A percentile compares a stretch with the other conserved stretches of the same genome.
Conservation (phyloP, 2,329 filamentous ascomycete species). For the Aspergillus quadricinctus region DNA sequence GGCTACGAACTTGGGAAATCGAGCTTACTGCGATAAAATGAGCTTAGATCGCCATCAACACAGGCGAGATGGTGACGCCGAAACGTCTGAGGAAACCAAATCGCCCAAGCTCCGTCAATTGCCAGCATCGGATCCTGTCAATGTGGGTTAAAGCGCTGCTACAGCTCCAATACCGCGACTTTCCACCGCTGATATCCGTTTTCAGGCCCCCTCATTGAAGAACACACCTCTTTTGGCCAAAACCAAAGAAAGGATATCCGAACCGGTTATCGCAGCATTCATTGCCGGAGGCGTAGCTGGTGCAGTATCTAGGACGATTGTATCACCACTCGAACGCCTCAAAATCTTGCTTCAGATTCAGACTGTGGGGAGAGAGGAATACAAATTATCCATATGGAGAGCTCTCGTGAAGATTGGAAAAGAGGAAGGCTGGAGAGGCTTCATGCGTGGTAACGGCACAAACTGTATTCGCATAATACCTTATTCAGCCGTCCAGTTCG, state of each 20-base stretch:
- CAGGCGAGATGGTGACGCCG: slow-evolving; percentile 15
- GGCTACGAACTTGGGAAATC: not conserved
- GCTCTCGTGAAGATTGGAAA: slow-evolving; percentile 92
- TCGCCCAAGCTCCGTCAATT: slow-evolving; percentile 20
- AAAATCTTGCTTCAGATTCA: slow-evolving; percentile 99
- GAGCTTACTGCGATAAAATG: slow-evolving; percentile 20
- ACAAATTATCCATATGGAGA: slow-evolving; percentile 85
- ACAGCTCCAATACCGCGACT: not conserved
- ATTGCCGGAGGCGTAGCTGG: slow-evolving; percentile 91
- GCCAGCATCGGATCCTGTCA: slow-evolving; percentile 13
- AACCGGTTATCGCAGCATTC: slow-evolving; percentile 86
- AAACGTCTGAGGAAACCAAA: slow-evolving; percentile 13
- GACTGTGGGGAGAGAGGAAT: slow-evolving; percentile 82
- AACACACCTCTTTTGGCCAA: slow-evolving; percentile 18
- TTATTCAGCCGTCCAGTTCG: slow-evolving; percentile 97
- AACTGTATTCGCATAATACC: slow-evolving; percentile 98
- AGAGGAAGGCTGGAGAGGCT: slow-evolving; percentile 94
- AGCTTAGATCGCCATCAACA: slow-evolving; percentile 32
- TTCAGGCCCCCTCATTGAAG: slow-evolving; percentile 16
- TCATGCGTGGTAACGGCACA: slow-evolving; percentile 96
- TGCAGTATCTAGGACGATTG: slow-evolving; percentile 94
- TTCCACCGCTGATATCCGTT: slow-evolving; percentile 1
- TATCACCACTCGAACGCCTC: slow-evolving; percentile 89
- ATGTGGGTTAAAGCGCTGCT: slow-evolving; percentile 16
- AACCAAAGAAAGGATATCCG: slow-evolving; percentile 54